Evolutionary conservation across 192 early-diverging fungal genomes (phyloP).

Genomic region (Lunasporangiospora selenospora): DNA sequence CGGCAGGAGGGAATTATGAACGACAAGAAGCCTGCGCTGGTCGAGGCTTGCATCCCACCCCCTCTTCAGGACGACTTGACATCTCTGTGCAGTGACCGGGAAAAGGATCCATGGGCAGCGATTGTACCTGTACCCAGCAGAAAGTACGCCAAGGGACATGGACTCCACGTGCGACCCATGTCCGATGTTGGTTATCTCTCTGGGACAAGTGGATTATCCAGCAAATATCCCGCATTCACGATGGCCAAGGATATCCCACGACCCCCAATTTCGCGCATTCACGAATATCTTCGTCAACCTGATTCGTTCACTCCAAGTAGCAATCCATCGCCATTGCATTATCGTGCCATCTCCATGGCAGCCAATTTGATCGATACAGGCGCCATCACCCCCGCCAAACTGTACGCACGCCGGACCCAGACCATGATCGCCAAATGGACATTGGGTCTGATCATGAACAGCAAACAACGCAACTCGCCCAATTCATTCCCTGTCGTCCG

Average conservation of each 20-base stretch:
- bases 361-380: constrained; percentile 44
- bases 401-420: constrained; percentile 39
- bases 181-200: constrained; percentile 20
- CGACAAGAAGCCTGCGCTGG: constrained; percentile 39
- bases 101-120: constrained; percentile 12
- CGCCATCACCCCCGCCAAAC: constrained; percentile 39
- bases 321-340: constrained; percentile 40
- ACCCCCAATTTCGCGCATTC: constrained; percentile 37
- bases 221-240: constrained; percentile 22
- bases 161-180: constrained; percentile 34
- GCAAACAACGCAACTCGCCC: constrained; percentile 2
- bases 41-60: constrained; percentile 26
- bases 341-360: constrained; percentile 38
- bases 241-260: constrained; percentile 39
- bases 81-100: neutral
- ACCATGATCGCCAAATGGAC: constrained; percentile 50
- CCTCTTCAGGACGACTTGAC: neutral
- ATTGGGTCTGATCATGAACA: constrained; percentile 40
- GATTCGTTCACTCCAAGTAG: no score
- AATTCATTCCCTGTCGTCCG: constrained; percentile 29
- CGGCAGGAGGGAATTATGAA: constrained; percentile 30
- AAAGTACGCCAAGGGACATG: neutral
- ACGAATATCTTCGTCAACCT: constrained; percentile 31
- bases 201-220: neutral
- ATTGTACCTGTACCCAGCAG: constrained; percentile 7